Percentiles rank a stretch among this genome's conserved stretches.
Evolutionary conservation across 306 rosid genomes (phyloP).

Genomic region (Amphicarpaea edgeworthii): DNA sequence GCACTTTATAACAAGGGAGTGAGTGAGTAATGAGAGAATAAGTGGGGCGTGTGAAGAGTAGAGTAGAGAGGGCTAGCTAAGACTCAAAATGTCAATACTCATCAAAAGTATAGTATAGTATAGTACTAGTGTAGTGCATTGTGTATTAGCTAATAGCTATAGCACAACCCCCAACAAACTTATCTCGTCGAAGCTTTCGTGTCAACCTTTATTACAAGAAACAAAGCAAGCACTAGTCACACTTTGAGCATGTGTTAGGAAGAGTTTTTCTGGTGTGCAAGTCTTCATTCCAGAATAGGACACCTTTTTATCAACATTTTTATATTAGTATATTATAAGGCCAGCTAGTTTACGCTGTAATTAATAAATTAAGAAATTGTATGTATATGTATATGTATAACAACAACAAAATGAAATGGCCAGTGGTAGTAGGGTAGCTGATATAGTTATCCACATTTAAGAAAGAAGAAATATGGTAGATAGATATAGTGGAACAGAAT

Average conservation of each 20-base stretch:
- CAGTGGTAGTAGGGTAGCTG: conserved; percentile 50
- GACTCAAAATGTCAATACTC: neutral
- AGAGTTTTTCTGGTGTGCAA: conserved; percentile 12
- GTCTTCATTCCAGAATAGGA: conserved; percentile 2
- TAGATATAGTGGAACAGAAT: conserved; percentile 26
- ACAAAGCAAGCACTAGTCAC: conserved; percentile 51
- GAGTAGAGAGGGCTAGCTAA: neutral
- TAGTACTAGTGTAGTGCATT: no score
- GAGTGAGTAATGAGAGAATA: conserved; percentile 12
- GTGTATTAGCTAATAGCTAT: no score
- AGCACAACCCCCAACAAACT: conserved; percentile 82
- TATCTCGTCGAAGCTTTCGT: conserved; percentile 39
- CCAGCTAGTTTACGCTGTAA: conserved; percentile 36
- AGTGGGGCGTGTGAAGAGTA: neutral
- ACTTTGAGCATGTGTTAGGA: conserved; percentile 48
- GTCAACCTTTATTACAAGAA: conserved; percentile 52
- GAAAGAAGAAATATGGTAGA: conserved; percentile 39
- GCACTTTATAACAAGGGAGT: conserved; percentile 42
- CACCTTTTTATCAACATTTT: neutral
- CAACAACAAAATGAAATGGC: conserved; percentile 26
- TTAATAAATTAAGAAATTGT: no score
- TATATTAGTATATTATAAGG: neutral
- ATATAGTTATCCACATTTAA: conserved; percentile 57
- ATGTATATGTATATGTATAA: no score
- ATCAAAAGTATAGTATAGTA: neutral